These are phyloP conservation scores for Cercospora berteroae DNA, from an alignment of 2,329 filamentous ascomycete genomes.

Conservation along the genomic window DNA sequence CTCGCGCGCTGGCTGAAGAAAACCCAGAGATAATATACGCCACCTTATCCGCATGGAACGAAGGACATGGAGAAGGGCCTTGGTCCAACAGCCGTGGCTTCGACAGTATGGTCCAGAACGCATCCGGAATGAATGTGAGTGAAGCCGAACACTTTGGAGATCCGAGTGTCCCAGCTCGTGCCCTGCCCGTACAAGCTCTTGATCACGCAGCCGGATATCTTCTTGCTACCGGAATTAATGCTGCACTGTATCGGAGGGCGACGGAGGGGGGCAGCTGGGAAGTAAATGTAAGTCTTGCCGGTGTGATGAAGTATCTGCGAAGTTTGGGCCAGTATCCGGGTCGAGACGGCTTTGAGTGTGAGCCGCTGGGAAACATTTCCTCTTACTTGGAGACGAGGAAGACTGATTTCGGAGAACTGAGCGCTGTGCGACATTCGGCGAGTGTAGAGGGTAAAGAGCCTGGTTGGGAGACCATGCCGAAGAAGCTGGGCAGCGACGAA, in stretches of 20 bases:
- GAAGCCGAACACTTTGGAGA: constrained; percentile 50
- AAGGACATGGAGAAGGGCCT: constrained; percentile 42
- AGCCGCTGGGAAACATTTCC: constrained; percentile 15
- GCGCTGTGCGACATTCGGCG: constrained; percentile 51
- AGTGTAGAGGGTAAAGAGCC: constrained; percentile 46
- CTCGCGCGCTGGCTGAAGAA: constrained; percentile 39
- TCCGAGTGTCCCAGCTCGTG: constrained; percentile 37
- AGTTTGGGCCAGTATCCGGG: constrained; percentile 54
- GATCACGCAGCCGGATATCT: constrained; percentile 58
- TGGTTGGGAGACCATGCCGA: constrained; percentile 55
- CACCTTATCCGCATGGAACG: constrained; percentile 55
- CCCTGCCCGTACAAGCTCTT: constrained; percentile 54
- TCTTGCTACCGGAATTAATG: constrained; percentile 53
- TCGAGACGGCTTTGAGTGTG: constrained; percentile 43
- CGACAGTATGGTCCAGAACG: constrained; percentile 57
- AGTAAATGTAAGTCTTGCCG: constrained; percentile 57
- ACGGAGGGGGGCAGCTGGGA: constrained; percentile 49
- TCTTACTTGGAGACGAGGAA: constrained; percentile 46
- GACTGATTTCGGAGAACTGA: constrained; percentile 50
- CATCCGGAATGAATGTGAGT: constrained; percentile 55
- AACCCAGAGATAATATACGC: constrained; percentile 52
- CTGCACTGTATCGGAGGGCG: constrained; percentile 52
- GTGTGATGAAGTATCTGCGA: constrained; percentile 56
- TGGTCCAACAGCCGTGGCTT: constrained; percentile 53
- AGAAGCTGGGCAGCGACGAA: constrained; percentile 49